These are phyloP conservation scores for Glomus cerebriforme DNA, from an alignment of 192 early-diverging fungal genomes.

Conservation along the genomic window DNA sequence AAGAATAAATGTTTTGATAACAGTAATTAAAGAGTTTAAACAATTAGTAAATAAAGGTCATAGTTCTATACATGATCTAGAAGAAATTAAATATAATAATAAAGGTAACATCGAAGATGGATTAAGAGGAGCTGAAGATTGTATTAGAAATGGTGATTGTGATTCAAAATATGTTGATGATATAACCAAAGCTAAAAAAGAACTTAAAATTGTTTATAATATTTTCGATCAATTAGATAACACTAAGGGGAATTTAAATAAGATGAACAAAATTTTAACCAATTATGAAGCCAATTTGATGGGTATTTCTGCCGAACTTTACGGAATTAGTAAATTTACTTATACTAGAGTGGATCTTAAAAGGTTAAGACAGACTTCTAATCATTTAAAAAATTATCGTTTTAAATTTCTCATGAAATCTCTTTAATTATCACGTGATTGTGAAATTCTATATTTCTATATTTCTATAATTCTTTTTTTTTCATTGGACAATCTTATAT, in stretches of 20 bases:
- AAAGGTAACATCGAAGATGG: background rate
- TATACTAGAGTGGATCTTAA: constrained; percentile 8
- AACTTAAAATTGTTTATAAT: background rate
- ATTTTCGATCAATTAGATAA: background rate
- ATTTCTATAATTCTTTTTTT: too few species aligned
- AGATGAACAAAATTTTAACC: background rate
- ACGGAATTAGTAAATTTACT: background rate
- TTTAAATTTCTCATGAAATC: background rate
- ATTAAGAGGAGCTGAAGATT: constrained; percentile 5
- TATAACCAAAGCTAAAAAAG: background rate
- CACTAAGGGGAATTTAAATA: background rate
- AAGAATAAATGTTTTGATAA: background rate
- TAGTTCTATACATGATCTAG: background rate
- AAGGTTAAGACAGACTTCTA: background rate
- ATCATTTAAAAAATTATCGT: background rate
- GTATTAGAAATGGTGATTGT: background rate
- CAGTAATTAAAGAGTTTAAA: background rate
- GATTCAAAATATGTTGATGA: background rate
- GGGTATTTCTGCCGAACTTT: background rate
- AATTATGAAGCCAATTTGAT: background rate
- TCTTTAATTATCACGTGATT: too few species aligned
- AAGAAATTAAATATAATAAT: background rate
- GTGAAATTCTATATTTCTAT: too few species aligned
- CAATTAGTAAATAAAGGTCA: background rate
- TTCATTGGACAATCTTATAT: too few species aligned